Evolutionary conservation across 2,329 filamentous ascomycete genomes (phyloP).

Genomic region (Fusarium continuum): DNA sequence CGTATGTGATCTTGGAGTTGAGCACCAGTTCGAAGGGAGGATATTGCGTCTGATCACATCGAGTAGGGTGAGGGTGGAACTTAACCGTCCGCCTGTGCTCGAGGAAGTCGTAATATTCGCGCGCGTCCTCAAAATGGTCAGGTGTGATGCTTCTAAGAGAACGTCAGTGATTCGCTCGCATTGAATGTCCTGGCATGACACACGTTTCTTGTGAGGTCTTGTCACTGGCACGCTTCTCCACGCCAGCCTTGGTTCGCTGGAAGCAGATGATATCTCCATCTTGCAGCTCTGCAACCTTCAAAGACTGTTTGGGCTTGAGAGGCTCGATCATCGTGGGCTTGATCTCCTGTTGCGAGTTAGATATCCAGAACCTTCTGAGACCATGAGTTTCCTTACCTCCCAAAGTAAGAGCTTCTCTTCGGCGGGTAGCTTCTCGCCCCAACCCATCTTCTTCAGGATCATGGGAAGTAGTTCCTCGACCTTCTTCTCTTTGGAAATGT

Average conservation of each 20-base stretch:
- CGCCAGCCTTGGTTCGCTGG: slow-evolving; percentile 67
- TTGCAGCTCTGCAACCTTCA: slow-evolving; percentile 92
- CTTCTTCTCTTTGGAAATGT: slow-evolving; percentile 87
- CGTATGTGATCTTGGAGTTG: slow-evolving; percentile 89
- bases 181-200: slow-evolving; percentile 18
- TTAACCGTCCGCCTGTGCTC: slow-evolving; percentile 82
- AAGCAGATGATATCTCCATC: slow-evolving; percentile 98
- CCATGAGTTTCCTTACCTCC: slow-evolving; percentile 63
- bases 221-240: slow-evolving; percentile 40
- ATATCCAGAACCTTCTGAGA: background rate
- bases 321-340: slow-evolving; percentile 97
- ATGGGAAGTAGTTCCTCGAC: slow-evolving; percentile 82
- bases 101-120: slow-evolving; percentile 92
- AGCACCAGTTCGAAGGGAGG: slow-evolving; percentile 79
- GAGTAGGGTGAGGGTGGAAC: slow-evolving; percentile 74
- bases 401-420: slow-evolving; percentile 75
- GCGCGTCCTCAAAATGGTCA: slow-evolving; percentile 74
- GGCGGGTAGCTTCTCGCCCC: slow-evolving; percentile 76
- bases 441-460: slow-evolving; percentile 85
- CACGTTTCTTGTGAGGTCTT: slow-evolving; percentile 47
- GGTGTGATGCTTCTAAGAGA: slow-evolving; percentile 40
- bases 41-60: slow-evolving; percentile 65
- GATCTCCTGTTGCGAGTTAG: slow-evolving; percentile 71
- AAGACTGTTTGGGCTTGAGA: slow-evolving; percentile 88
- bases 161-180: slow-evolving; percentile 15